phyloP scores from a whole-genome alignment of 352 stramenopile genomes.

The Halophytophthora polymorphica region DNA sequence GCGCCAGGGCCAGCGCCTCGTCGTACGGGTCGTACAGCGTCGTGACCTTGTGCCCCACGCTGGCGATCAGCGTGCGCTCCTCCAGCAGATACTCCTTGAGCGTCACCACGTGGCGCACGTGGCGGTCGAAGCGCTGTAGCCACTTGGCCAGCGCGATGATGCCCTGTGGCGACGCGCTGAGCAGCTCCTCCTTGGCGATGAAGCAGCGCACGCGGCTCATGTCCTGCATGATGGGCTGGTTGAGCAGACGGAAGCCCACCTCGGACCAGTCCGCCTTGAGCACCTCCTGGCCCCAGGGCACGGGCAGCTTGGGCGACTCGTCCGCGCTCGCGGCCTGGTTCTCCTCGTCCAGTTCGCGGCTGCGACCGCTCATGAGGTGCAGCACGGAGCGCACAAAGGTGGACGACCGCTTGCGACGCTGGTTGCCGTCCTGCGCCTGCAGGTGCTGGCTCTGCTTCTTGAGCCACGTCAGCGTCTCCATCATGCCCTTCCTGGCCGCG shows the following conservation, averaged over 20 bases:
- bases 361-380: slow-evolving; percentile 37
- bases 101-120: slow-evolving; percentile 49
- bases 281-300: slow-evolving; percentile 46
- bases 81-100: slow-evolving; percentile 71
- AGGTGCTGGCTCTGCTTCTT: slow-evolving; percentile 51
- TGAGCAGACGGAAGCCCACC: slow-evolving; percentile 48
- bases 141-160: slow-evolving; percentile 59
- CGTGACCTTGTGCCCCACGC: slow-evolving; percentile 57
- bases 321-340: slow-evolving; percentile 13
- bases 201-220: slow-evolving; percentile 47
- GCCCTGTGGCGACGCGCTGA: slow-evolving; percentile 44
- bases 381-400: slow-evolving; percentile 65
- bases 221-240: slow-evolving; percentile 59
- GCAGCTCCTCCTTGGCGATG: slow-evolving; percentile 45
- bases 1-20: slow-evolving; percentile 35
- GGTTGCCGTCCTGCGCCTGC: slow-evolving; percentile 25
- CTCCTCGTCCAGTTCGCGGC: slow-evolving; percentile 10
- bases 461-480: slow-evolving; percentile 70
- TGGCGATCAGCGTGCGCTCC: slow-evolving; percentile 50
- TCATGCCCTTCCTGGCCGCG: slow-evolving; percentile 31
- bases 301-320: slow-evolving; percentile 22
- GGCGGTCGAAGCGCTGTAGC: slow-evolving; percentile 59
- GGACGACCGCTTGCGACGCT: slow-evolving; percentile 44
- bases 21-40: slow-evolving; percentile 64
- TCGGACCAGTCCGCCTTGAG: slow-evolving; percentile 47